Conservation (phyloP, 192 early-diverging fungal genomes). For the Backusella morwellensis region DNA sequence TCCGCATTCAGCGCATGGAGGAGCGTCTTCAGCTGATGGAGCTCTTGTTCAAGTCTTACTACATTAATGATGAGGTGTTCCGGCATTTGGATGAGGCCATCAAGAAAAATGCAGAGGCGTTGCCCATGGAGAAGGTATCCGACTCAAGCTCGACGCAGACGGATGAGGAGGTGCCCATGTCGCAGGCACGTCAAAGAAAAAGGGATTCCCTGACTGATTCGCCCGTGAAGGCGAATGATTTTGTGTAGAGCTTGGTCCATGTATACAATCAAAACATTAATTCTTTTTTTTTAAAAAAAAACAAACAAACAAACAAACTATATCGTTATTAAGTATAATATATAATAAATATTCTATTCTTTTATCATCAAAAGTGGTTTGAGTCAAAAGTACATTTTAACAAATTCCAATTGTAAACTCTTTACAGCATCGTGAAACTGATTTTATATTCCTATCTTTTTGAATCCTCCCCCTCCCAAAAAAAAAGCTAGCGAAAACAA, state of each 20-base stretch:
- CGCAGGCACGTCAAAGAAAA: background rate
- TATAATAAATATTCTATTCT: background rate
- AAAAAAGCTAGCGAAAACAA: no score
- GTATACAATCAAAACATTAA: no score
- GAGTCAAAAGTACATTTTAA: no score
- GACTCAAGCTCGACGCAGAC: background rate
- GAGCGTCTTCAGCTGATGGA: constrained; percentile 18
- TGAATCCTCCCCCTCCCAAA: no score
- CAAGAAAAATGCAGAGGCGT: background rate
- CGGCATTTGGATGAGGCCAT: background rate
- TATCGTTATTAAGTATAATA: no score
- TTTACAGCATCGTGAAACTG: no score
- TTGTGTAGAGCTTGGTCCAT: no score
- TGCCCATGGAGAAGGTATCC: background rate
- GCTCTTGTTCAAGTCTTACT: constrained; percentile 3
- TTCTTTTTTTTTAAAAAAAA: no score
- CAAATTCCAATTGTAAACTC: no score
- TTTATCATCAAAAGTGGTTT: no score
- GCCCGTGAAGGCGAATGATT: background rate
- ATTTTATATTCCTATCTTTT: no score
- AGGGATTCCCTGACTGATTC: background rate
- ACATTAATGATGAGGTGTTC: constrained; percentile 10
- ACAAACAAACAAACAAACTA: no score
- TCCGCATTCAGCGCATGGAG: background rate
- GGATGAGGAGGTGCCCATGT: background rate